Evolutionary conservation across 495 filamentous ascomycete genomes (phyloP), one percentile per base, ranked within the genome.

Genomic region (Penicillium longicatenatum): DNA sequence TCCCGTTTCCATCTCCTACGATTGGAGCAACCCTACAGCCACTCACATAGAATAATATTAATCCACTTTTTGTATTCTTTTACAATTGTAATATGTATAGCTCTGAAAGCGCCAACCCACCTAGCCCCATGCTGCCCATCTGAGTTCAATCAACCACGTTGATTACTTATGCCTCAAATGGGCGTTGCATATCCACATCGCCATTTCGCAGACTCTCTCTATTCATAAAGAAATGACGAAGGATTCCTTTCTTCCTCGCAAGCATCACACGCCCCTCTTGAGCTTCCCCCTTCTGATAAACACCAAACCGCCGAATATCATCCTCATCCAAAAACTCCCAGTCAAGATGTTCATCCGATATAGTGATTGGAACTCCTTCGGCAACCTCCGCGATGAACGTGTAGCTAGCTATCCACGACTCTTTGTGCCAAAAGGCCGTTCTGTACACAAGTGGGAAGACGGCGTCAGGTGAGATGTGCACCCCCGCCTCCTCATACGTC

Each of bases 41-140:
- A 55, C 62, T 46, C 65, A 50, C 52, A 58, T 68, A 68, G 64
- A 65, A 57, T 65, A 70, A 70, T 70, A 68, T 70, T 70, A 70
- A 70, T 70, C 21, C 17, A 51, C 12, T 55, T 66, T 58, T 50
- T 39, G 22, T 54, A 17, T 50, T 10, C 14, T 49, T 24, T 26
- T 14, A 4, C 21, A 14, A n/a, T 26, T 35, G 11, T 0, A 35
- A 14, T 4, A 4, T 12, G 12, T 14, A 35, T 35, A 4, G 10
- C 9, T 35, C 31, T 10, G 10, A 35, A 14, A 10, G 31, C 12
- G 12, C 31, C 31, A 14, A 35, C 11, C 12, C 9, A 12, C 31
- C 31, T 9, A 33, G 31, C 12, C 31, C 31, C 11, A 33, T 33
- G 11, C 31, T 33, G 11, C 26, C 7, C 3, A n/a, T n/a, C n/a